Evolutionary conservation across 2,329 filamentous ascomycete genomes (phyloP), one percentile per base, ranked within the genome.

Genomic region (Penicillium sp.): DNA sequence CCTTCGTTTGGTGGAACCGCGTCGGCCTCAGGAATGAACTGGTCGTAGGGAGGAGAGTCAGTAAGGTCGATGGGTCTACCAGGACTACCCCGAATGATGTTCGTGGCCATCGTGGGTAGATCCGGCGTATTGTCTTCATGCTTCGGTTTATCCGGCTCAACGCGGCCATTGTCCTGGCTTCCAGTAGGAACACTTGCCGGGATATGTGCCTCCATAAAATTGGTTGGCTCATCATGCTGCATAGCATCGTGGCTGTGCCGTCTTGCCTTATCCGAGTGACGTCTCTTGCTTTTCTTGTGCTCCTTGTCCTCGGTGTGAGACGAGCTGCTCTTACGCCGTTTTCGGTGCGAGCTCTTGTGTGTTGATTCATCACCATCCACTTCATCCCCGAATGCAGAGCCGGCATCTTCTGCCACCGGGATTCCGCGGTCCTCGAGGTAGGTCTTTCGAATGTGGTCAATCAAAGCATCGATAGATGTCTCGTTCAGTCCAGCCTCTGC

Each of bases 341-440:
- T 52, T 14, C 40, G 50, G 9, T 24, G 24, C 8, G 24, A 26
- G 14, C 6, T 34, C 10, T 35, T 24, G 2, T n/a, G 20, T 16
- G 20, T 7, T 20, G 35, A 22, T 49, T 42, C 45, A 22, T 31
- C 37, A 24, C 61, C 59, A 10, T 66, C 55, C 14, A 68, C 58
- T 50, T 71, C 66, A n/a, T 63, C 55, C 5, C 66, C 67, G 34
- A 66, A 68, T 2, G 50, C 38, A 6, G 55, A 55, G 1, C 48
- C 34, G 18, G 31, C 32, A 26, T 44, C 13, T 13, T 48, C 38
- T 3, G 38, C 37, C 2, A 18, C 16, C 1, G 10, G 29, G 22
- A 59, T 53, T 2, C 50, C 56, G 20, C 58, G 53, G 3, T 52
- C 20, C 2, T 64, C 59, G 2, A 70, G 58, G 50, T 67, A 72